Conservation (phyloP, 2,329 filamentous ascomycete genomes). For the Colletotrichum higginsianum region DNA sequence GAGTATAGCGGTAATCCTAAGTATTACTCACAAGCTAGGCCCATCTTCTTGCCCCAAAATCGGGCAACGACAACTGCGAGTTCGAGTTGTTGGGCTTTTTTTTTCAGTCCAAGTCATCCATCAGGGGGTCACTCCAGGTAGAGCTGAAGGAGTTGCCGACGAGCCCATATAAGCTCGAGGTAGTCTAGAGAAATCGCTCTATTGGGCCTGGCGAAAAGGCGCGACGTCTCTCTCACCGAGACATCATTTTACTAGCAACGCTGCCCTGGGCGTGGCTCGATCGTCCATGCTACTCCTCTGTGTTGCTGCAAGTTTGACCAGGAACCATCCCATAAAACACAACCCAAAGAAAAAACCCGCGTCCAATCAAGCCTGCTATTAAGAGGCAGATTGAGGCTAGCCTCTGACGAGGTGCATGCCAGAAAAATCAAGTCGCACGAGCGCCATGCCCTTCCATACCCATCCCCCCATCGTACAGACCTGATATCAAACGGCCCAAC, state of each 20-base stretch:
- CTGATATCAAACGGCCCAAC: constrained; percentile 43
- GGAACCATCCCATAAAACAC: constrained; percentile 24
- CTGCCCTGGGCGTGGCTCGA: constrained; percentile 20
- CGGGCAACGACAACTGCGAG: not conserved
- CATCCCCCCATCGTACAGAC: constrained; percentile 41
- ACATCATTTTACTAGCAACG: constrained; percentile 38
- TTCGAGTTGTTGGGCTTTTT: not conserved
- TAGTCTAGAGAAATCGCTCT: constrained; percentile 39
- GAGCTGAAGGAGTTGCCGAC: constrained; percentile 15
- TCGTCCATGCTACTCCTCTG: constrained; percentile 29
- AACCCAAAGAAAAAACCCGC: constrained; percentile 23
- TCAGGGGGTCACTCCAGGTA: constrained; percentile 15
- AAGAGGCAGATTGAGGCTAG: constrained; percentile 21
- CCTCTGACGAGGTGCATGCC: constrained; percentile 20
- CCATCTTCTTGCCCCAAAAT: not conserved
- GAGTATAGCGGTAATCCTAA: not conserved
- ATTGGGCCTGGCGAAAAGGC: constrained; percentile 43
- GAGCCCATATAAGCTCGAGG: constrained; percentile 16
- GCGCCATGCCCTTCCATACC: constrained; percentile 36
- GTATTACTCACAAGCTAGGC: constrained; percentile 10
- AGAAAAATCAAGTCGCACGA: constrained; percentile 40
- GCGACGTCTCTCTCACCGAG: constrained; percentile 22
- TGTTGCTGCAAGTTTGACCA: constrained; percentile 41
- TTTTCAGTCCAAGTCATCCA: constrained; percentile 8
- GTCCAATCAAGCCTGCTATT: constrained; percentile 33